phyloP scores from a whole-genome alignment of 371 early-diverging fungal genomes.

The Fennellomyces sp. region DNA sequence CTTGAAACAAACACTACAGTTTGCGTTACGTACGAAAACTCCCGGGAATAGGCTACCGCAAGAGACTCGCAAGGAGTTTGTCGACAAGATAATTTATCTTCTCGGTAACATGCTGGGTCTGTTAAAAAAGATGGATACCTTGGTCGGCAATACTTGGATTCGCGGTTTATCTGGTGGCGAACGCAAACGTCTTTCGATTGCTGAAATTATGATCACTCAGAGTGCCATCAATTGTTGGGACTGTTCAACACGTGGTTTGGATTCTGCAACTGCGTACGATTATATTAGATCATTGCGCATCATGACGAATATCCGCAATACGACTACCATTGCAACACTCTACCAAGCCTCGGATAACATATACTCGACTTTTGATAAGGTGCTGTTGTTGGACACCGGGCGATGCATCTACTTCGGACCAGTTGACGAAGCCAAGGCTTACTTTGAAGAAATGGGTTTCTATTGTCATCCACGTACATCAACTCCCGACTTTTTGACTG shows the following conservation, averaged over 20 bases:
- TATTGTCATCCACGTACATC: slow-evolving; percentile 72
- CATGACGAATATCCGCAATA: slow-evolving; percentile 60
- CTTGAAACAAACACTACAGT: slow-evolving; percentile 49
- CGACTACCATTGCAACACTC: slow-evolving; percentile 60
- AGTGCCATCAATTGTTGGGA: slow-evolving; percentile 80
- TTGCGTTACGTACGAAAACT: slow-evolving; percentile 50
- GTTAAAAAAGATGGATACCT: slow-evolving; percentile 70
- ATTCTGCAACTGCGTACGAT: slow-evolving; percentile 84
- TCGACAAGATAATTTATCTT: slow-evolving; percentile 34
- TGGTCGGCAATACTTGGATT: slow-evolving; percentile 80
- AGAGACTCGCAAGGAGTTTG: slow-evolving; percentile 21
- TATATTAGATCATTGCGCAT: slow-evolving; percentile 68
- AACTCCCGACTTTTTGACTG: slow-evolving; percentile 75
- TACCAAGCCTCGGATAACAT: slow-evolving; percentile 77
- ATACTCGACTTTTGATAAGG: slow-evolving; percentile 76
- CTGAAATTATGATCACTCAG: slow-evolving; percentile 79
- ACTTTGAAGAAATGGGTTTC: slow-evolving; percentile 70
- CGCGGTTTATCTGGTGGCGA: slow-evolving; percentile 89
- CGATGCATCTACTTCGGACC: slow-evolving; percentile 76
- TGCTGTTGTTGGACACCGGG: slow-evolving; percentile 71
- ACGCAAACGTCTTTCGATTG: slow-evolving; percentile 84
- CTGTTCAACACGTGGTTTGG: slow-evolving; percentile 87
- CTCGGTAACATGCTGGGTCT: slow-evolving; percentile 67
- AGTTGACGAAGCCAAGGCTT: slow-evolving; percentile 55
- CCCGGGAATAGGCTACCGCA: slow-evolving; percentile 28